Evolutionary conservation across 2,329 filamentous ascomycete species (phyloP).

Genomic region (Aspergillus melleus): DNA sequence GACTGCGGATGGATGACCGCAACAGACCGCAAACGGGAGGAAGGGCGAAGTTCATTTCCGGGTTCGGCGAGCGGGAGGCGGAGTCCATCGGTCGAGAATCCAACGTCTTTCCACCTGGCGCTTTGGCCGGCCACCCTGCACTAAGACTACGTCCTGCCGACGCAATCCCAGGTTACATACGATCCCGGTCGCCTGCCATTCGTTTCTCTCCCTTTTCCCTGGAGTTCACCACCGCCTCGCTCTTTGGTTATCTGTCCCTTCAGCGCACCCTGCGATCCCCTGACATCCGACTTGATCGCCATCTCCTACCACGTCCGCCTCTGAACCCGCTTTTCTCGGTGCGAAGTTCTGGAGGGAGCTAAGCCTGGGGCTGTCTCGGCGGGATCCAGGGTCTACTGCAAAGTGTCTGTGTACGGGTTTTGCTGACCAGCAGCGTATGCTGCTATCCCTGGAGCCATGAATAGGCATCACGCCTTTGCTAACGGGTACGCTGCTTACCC

Average conservation of each 20-base stretch:
- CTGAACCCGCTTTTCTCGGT: conserved; percentile 8
- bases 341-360: conserved; percentile 4
- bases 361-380: conserved; percentile 11
- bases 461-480: conserved; percentile 79
- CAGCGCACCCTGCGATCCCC: conserved; percentile 5
- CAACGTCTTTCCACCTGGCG: neutral
- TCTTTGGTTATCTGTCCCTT: neutral
- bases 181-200: neutral
- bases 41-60: conserved; percentile 10
- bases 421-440: conserved; percentile 31
- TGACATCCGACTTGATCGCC: neutral
- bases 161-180: neutral
- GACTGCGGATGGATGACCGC: conserved; percentile 16
- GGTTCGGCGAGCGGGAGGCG: conserved; percentile 9
- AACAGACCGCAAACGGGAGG: conserved; percentile 22
- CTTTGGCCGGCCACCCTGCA: neutral
- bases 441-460: conserved; percentile 63
- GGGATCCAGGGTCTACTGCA: conserved; percentile 7
- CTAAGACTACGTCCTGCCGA: neutral
- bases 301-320: neutral
- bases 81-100: neutral
- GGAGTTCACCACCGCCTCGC: neutral
- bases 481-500: conserved; percentile 74
- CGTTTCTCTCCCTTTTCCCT: neutral
- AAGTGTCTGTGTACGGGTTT: conserved; percentile 7